These are phyloP conservation scores for Sambucus nigra DNA, from an alignment of 129 eudicot genomes.

Conservation along the genomic window DNA sequence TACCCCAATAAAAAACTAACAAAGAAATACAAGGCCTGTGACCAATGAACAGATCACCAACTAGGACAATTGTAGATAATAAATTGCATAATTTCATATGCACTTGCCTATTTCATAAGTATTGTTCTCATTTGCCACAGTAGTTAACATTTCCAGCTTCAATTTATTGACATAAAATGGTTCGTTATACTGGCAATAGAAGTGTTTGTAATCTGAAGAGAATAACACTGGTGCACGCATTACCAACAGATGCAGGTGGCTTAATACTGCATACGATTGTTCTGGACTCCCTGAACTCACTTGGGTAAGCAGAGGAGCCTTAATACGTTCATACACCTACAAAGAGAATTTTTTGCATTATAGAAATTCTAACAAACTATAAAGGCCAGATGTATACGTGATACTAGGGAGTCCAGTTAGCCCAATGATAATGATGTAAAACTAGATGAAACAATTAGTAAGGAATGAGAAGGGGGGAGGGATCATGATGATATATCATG, in stretches of 20 bases:
- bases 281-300: conserved; percentile 95
- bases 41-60: background rate
- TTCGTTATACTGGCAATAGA: conserved; percentile 91
- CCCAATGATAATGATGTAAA: no score
- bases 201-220: conserved; percentile 94
- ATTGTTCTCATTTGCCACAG: conserved; percentile 92
- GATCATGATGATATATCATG: no score
- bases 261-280: conserved; percentile 84
- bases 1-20: conserved; percentile 13
- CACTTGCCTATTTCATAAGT: conserved; percentile 84
- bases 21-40: background rate
- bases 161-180: conserved; percentile 93
- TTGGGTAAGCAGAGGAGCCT: conserved; percentile 88
- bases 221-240: conserved; percentile 96
- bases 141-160: conserved; percentile 97
- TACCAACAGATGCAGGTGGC: conserved; percentile 92
- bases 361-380: background rate
- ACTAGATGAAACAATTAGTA: no score
- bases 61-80: background rate
- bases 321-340: conserved; percentile 92
- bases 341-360: background rate
- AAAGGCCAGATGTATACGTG: no score
- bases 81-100: conserved; percentile 3
- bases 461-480: no score
- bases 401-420: background rate